Evolutionary conservation across 768 basidiomycete species (phyloP), one percentile per base, ranked within the genome.

Genomic region (Russula dissimulans): DNA sequence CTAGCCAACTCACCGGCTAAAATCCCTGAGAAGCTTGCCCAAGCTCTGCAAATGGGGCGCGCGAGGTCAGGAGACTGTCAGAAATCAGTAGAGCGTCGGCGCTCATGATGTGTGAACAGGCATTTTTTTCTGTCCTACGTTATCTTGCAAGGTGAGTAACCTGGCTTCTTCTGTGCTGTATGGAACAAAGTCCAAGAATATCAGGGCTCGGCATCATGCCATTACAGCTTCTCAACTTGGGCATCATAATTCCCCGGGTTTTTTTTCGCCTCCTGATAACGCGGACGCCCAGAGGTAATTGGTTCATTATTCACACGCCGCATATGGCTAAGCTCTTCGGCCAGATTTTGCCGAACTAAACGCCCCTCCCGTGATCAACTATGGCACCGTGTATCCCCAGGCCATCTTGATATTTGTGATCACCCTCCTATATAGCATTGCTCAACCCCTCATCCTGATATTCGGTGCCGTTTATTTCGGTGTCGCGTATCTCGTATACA

Each of bases 381-480:
- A 98, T 66, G 97, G 97, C 53, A 81, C 89, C 52, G 93, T 99
- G 11, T 99, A 97, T 71, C 97, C 97, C 0, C 95, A 97, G 69
- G 90, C 95, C 5, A 92, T 98, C 60, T 78, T 99, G 46, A 87
- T 98, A 71, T 98, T 97, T 72, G 89, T 93, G 63, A 89, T 99
- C 73, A 95, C 91, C 41, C 76, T 99, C 67, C 78, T 95, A 39
- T 98, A 98, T 77, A 95, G 93, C 71, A 89, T 99, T 65, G 89
- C 95, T 12, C 91, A 97, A 62, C 97, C 97, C 0, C 79, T 97
- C 64, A 97, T 98, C 70, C 80, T 98, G 57, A 81, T 97, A 32
- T 98, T 98, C 69, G 92, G 95, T 12, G 91, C 95, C 1, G 75
- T 95, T 54, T 99, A 99, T 74, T 99, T 99, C 67, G 95, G 94